phyloP scores from a whole-genome alignment of 2,329 filamentous ascomycete genomes.

The Coniochaeta sp. region DNA sequence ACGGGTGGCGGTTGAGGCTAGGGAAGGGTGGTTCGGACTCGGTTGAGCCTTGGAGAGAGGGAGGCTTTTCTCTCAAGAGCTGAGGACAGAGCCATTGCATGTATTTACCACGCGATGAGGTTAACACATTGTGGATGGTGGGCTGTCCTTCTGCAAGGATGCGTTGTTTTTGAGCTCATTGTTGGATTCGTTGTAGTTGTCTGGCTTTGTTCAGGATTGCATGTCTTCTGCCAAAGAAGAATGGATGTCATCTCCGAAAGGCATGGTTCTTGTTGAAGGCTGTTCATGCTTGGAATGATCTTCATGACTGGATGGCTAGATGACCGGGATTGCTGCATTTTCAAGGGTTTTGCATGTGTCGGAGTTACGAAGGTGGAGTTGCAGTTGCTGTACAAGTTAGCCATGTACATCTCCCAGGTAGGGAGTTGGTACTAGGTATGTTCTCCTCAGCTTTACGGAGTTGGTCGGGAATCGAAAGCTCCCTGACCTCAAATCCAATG shows the following conservation, averaged over 20 bases:
- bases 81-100: background rate
- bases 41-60: constrained; percentile 15
- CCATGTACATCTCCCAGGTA: background rate
- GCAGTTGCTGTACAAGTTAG: background rate
- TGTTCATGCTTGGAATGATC: background rate
- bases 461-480: background rate
- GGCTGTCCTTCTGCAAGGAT: too few species aligned
- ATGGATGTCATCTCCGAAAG: background rate
- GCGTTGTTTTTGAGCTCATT: too few species aligned
- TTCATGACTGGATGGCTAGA: background rate
- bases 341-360: background rate
- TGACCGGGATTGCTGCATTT: background rate
- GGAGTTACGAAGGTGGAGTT: background rate
- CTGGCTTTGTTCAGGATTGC: background rate
- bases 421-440: background rate
- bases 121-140: too few species aligned
- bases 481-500: background rate
- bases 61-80: background rate
- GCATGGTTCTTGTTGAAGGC: background rate
- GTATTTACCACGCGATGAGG: too few species aligned
- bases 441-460: background rate
- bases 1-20: constrained; percentile 38
- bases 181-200: background rate
- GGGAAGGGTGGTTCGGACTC: constrained; percentile 38
- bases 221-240: background rate